Percentiles rank a stretch among this genome's conserved stretches.
Conservation (phyloP, 2,329 filamentous ascomycete species). For the Cladorrhinum sp. region DNA sequence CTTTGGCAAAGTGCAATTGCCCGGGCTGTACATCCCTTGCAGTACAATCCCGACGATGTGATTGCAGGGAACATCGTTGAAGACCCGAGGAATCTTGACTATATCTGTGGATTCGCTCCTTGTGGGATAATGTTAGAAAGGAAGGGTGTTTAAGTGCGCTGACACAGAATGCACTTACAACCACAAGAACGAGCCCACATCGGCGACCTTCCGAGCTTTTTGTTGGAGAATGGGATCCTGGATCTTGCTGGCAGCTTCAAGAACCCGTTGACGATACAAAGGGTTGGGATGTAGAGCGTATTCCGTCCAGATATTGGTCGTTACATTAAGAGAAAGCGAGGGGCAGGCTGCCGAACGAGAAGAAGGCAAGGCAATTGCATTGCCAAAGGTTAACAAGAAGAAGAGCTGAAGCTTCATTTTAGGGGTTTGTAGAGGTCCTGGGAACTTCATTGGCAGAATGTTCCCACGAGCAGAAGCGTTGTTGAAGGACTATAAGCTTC, state of each 20-base stretch:
- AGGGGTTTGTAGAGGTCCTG: no score
- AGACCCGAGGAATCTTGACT: conserved; percentile 38
- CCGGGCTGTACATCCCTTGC: conserved; percentile 61
- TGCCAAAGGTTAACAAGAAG: background rate
- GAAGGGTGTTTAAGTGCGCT: background rate
- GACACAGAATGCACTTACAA: conserved; percentile 16
- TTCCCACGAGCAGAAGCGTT: no score
- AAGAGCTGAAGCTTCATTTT: background rate
- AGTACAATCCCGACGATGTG: conserved; percentile 51
- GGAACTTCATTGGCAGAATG: no score
- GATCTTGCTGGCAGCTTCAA: conserved; percentile 33
- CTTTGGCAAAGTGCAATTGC: conserved; percentile 61
- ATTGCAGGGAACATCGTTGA: conserved; percentile 35
- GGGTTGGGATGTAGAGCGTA: conserved; percentile 40
- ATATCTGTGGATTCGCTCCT: background rate
- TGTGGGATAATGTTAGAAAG: background rate
- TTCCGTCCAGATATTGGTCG: conserved; percentile 36
- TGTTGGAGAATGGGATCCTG: conserved; percentile 30
- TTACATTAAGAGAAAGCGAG: conserved; percentile 38
- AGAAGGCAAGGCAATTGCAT: background rate
- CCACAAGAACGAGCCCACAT: conserved; percentile 41
- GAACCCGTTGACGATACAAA: conserved; percentile 38
- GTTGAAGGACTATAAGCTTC: no score
- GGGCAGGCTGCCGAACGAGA: conserved; percentile 24
- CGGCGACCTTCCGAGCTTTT: conserved; percentile 35